Percentiles rank a stretch among this genome's conserved stretches.
Conservation (phyloP, 2,329 filamentous ascomycete genomes). For the Colletotrichum truncatum region DNA sequence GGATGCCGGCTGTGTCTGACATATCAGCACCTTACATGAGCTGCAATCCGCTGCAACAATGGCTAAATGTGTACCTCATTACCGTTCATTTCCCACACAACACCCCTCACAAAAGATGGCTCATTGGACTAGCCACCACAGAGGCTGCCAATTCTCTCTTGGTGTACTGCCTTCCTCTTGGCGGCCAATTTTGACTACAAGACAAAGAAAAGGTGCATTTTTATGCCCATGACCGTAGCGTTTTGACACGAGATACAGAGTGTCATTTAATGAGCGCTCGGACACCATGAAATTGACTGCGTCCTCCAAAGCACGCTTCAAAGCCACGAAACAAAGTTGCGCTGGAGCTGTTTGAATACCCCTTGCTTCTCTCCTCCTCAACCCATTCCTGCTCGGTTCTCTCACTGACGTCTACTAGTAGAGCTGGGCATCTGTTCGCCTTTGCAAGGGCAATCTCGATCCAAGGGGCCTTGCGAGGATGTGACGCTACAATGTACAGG, state of each 20-base stretch:
- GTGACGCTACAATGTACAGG: conserved; percentile 15
- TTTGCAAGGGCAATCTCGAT: conserved; percentile 26
- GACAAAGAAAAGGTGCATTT: background rate
- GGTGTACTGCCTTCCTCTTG: conserved; percentile 9
- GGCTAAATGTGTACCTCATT: background rate
- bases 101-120: background rate
- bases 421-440: background rate
- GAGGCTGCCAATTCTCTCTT: background rate
- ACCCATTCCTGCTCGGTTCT: conserved; percentile 4
- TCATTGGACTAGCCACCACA: background rate
- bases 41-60: background rate
- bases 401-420: conserved; percentile 12
- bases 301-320: conserved; percentile 19
- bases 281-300: conserved; percentile 23
- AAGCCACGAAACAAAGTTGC: conserved; percentile 27
- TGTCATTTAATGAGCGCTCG: conserved; percentile 29
- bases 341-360: conserved; percentile 30
- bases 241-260: conserved; percentile 14
- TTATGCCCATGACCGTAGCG: conserved; percentile 15
- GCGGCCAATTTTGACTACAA: background rate
- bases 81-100: conserved; percentile 19
- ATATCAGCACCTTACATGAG: background rate
- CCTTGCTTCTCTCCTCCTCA: background rate
- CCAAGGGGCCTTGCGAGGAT: conserved; percentile 10
- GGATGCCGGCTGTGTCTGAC: background rate